These are phyloP conservation scores for Shiraia sp. DNA, from an alignment of 2,329 filamentous ascomycete species.

Conservation along the genomic window DNA sequence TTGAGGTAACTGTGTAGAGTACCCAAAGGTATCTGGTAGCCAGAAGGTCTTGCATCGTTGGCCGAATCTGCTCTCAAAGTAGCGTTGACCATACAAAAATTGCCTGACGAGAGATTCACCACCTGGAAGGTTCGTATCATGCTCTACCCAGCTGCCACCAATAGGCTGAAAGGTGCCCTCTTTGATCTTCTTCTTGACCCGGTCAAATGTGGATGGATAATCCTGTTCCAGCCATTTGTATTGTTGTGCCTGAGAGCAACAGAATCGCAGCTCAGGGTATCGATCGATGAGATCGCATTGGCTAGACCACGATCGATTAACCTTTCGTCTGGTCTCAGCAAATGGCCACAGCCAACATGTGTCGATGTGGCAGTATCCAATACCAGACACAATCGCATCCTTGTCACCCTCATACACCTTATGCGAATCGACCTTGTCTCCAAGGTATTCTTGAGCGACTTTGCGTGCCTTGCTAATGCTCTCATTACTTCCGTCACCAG, in stretches of 20 bases:
- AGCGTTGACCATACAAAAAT: constrained; percentile 92
- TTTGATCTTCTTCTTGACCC: constrained; percentile 89
- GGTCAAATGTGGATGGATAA: constrained; percentile 86
- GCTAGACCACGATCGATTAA: constrained; percentile 93
- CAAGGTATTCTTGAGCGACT: constrained; percentile 82
- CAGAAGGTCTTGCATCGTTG: constrained; percentile 90
- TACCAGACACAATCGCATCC: constrained; percentile 78
- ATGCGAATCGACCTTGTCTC: constrained; percentile 73
- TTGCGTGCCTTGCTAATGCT: constrained; percentile 79
- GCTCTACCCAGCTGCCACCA: constrained; percentile 97
- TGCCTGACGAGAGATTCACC: constrained; percentile 93
- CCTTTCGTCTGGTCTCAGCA: constrained; percentile 96
- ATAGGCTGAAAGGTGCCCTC: constrained; percentile 92
- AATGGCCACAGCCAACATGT: constrained; percentile 99
- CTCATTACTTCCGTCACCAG: constrained; percentile 70
- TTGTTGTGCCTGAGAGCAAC: constrained; percentile 92
- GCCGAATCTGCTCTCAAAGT: constrained; percentile 92
- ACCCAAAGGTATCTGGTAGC: constrained; percentile 97
- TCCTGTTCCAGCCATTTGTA: constrained; percentile 95
- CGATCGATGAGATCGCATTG: constrained; percentile 94
- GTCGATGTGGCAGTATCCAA: constrained; percentile 97
- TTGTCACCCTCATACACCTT: constrained; percentile 80
- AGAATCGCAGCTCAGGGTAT: constrained; percentile 92
- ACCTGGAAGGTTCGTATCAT: constrained; percentile 96
- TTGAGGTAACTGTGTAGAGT: constrained; percentile 92